Percentiles rank a stretch among this genome's conserved stretches.
Conservation (phyloP, 129 eudicot species). For the Lactuca saligna region DNA sequence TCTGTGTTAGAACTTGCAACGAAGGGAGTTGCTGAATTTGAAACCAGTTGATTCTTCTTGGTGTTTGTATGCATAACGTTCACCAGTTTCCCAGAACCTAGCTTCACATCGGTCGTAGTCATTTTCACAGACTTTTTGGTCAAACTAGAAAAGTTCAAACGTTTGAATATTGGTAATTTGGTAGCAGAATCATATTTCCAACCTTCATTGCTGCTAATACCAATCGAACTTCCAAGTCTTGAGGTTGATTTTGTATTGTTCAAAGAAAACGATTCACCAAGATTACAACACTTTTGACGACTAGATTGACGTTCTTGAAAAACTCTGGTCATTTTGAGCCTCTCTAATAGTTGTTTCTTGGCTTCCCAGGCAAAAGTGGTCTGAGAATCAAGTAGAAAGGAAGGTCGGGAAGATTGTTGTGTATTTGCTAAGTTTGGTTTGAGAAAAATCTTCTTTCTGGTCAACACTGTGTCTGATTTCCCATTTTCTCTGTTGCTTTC, state of each 20-base stretch:
- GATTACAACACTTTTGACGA: no score
- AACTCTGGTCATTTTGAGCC: constrained; percentile 34
- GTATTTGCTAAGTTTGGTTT: constrained; percentile 34
- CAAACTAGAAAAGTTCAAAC: background rate
- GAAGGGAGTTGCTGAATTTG: constrained; percentile 12
- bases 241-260: no score
- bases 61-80: constrained; percentile 8
- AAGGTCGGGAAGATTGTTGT: constrained; percentile 15
- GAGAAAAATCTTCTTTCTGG: constrained; percentile 17
- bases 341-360: constrained; percentile 39
- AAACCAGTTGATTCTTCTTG: constrained; percentile 4
- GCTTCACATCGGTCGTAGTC: constrained; percentile 19
- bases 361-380: constrained; percentile 29
- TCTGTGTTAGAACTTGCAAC: constrained; percentile 18
- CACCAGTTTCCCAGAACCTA: constrained; percentile 7
- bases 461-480: background rate
- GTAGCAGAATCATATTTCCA: constrained; percentile 9
- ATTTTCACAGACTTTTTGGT: constrained; percentile 19
- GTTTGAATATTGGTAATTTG: constrained; percentile 13
- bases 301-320: constrained; percentile 17
- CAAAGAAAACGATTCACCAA: no score
- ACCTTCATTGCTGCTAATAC: constrained; percentile 24
- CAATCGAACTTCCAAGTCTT: constrained; percentile 13
- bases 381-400: constrained; percentile 21
- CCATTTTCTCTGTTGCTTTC: constrained; percentile 4